A percentile compares a stretch with the other conserved stretches of the same genome.
Evolutionary conservation across 1,139 yeast species (phyloP).

Genomic region (Diutina rugosa): DNA sequence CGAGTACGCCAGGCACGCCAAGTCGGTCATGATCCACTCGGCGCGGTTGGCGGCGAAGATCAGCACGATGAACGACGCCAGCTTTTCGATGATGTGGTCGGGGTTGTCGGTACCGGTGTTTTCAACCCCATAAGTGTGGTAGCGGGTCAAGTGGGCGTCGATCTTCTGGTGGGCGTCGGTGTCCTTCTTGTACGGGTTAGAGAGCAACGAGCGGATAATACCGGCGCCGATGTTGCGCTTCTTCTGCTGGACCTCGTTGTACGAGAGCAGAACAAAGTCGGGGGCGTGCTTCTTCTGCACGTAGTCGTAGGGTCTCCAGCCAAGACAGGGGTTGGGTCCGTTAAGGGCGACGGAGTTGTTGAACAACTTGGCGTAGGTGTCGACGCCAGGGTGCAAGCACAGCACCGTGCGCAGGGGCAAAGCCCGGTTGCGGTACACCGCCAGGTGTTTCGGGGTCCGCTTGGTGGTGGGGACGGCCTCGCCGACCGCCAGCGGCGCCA

Average conservation of each 20-base stretch:
- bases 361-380: background rate
- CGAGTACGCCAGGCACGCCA: slow-evolving; percentile 22
- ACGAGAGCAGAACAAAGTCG: background rate
- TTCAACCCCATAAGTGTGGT: background rate
- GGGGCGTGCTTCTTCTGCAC: background rate
- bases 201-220: background rate
- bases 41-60: slow-evolving; percentile 21
- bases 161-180: background rate
- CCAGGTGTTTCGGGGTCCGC: background rate
- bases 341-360: background rate
- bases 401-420: background rate
- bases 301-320: slow-evolving; percentile 1
- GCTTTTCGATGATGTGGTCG: slow-evolving; percentile 1
- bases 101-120: slow-evolving; percentile 1
- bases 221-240: background rate
- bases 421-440: slow-evolving; percentile 1
- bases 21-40: slow-evolving; percentile 27
- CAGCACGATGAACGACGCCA: slow-evolving; percentile 19
- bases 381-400: background rate
- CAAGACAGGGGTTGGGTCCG: slow-evolving; percentile 1
- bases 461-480: background rate
- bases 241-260: background rate
- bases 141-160: background rate
- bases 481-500: background rate
- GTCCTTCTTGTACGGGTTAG: background rate